phyloP scores from a whole-genome alignment of 768 basidiomycete genomes.

The Serendipita indica region DNA sequence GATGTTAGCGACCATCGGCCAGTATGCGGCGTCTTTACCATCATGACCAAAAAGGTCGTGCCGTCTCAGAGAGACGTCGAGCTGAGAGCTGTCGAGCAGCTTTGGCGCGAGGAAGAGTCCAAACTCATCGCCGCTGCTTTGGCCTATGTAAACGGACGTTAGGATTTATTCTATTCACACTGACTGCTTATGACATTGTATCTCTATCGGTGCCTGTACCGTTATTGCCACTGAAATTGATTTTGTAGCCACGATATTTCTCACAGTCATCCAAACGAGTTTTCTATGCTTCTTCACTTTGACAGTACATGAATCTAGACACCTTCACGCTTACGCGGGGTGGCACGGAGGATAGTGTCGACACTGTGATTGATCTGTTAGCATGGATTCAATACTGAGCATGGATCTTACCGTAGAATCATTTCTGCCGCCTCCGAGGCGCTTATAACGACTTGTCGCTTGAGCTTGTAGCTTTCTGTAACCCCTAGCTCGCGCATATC shows the following conservation, averaged over 20 bases:
- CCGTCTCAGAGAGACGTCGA: constrained; percentile 33
- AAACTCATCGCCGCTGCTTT: background rate
- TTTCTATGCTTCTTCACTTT: background rate
- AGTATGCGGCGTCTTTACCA: constrained; percentile 60
- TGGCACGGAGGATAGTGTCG: constrained; percentile 77
- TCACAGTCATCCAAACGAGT: background rate
- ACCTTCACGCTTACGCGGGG: constrained; percentile 76
- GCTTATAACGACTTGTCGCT: constrained; percentile 85
- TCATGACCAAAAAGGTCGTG: constrained; percentile 60
- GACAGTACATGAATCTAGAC: constrained; percentile 8
- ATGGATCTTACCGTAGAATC: constrained; percentile 66
- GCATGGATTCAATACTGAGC: constrained; percentile 11
- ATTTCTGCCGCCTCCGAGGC: constrained; percentile 96
- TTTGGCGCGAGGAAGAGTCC: background rate
- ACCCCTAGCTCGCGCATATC: constrained; percentile 82
- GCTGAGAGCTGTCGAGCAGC: background rate
- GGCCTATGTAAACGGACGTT: background rate
- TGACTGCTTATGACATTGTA: background rate
- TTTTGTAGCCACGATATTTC: background rate
- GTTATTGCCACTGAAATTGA: background rate
- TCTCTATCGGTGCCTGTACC: background rate
- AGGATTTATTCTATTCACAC: too few species aligned
- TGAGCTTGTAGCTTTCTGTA: constrained; percentile 95
- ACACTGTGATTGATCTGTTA: constrained; percentile 35
- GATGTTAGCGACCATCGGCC: constrained; percentile 87